Evolutionary conservation across 2,329 filamentous ascomycete species (phyloP), one percentile per base, ranked within the genome.

Genomic region (Hypoxylon sp.): DNA sequence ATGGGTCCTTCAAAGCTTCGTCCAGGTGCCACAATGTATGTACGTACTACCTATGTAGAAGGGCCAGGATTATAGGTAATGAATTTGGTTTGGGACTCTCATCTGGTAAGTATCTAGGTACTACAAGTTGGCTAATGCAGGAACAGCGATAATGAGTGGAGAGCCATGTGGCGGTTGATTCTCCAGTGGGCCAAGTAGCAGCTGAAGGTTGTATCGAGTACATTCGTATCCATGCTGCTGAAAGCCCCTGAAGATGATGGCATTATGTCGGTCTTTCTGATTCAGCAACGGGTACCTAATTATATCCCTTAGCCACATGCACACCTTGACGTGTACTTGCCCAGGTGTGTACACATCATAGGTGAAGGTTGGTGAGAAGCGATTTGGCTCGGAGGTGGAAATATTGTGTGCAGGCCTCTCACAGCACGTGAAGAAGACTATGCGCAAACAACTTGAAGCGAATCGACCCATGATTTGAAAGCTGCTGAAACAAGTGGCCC

Each of bases 121-220:
- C 55, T 14, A 8, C 6, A 5, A 14, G 54, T 41, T 57, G 56
- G 55, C 70, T 73, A 73, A 73, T 73, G 71, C 71, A 73, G 71
- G 71, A 73, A 73, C 71, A 56, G 59, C 47, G 54, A 62, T 61
- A 62, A 61, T 45, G 48, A 65, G 71, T 73, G 70, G 71, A 68
- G 70, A 71, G 65, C 71, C 71, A 73, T 71, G 70, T 73, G 71
- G 61, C 64, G 45, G 56, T 39, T 46, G 45, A 53, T 51, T 66
- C 59, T 60, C 34, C 27, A 43, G 66, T 52, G 61, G 58, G 43
- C 48, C 39, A 61, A 43, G 50, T 53, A 61, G 41, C 45, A 46
- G 30, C 37, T 39, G 54, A 54, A 23, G n/a, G 45, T 60, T 56
- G 65, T 65, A 68, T 63, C 41, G 41, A 48, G 54, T 63, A 63